Evolutionary conservation across 1,284 basidiomycete species (phyloP).

Genomic region (Flammula alnicola): DNA sequence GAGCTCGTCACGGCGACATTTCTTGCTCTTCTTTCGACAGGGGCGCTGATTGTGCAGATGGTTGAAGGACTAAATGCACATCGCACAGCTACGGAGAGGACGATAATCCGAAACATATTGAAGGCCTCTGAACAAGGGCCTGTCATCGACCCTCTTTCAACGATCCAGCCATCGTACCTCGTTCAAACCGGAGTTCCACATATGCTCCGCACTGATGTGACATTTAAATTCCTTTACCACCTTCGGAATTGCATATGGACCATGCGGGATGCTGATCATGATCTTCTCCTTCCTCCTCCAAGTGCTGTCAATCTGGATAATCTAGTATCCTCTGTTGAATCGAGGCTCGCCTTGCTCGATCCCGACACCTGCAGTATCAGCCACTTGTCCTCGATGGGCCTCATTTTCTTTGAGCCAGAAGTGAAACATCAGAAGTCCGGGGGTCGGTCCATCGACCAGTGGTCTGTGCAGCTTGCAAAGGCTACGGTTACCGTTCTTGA

Average conservation of each 20-base stretch:
- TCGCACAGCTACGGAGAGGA: conserved; percentile 33
- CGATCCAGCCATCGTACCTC: conserved; percentile 79
- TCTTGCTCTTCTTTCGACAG: conserved; percentile 36
- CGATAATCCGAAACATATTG: conserved; percentile 53
- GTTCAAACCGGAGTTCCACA: conserved; percentile 74
- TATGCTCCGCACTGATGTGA: conserved; percentile 61
- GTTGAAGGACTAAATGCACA: conserved; percentile 33
- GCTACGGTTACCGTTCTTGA: conserved; percentile 37
- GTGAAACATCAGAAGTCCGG: conserved; percentile 1
- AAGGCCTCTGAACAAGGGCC: conserved; percentile 50
- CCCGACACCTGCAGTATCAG: conserved; percentile 43
- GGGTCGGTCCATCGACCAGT: conserved; percentile 10
- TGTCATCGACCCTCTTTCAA: conserved; percentile 74
- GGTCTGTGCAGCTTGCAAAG: conserved; percentile 31
- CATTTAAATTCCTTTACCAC: conserved; percentile 75
- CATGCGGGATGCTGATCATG: conserved; percentile 24
- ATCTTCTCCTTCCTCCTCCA: conserved; percentile 3
- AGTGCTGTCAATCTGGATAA: conserved; percentile 23
- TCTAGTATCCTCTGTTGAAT: conserved; percentile 37
- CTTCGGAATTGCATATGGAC: conserved; percentile 63
- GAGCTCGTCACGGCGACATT: conserved; percentile 46
- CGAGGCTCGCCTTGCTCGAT: conserved; percentile 50
- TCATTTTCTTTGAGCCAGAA: conserved; percentile 26
- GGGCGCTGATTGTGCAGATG: conserved; percentile 28
- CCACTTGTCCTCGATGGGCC: conserved; percentile 38